These are phyloP conservation scores for Westerdykella aurantiaca DNA, from an alignment of 2,329 filamentous ascomycete genomes.

Conservation along the genomic window DNA sequence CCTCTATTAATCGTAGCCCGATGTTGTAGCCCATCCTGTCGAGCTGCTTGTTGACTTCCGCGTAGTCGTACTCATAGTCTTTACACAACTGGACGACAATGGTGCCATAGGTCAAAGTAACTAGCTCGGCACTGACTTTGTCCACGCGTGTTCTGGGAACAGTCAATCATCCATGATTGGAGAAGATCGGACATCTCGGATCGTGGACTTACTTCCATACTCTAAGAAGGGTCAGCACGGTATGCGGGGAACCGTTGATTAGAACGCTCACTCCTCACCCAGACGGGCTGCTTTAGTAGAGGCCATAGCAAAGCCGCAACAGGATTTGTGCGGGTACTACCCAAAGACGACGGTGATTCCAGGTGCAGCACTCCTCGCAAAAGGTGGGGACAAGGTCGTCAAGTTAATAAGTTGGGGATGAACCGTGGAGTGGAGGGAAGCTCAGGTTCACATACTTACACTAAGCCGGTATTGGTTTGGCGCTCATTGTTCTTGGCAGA, in stretches of 20 bases:
- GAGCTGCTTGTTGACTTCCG: conserved; percentile 93
- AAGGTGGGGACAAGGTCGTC: conserved; percentile 2
- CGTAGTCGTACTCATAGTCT: conserved; percentile 90
- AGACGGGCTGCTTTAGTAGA: conserved; percentile 62
- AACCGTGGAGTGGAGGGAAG: not conserved
- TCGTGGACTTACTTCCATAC: conserved; percentile 77
- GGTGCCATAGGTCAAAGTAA: conserved; percentile 95
- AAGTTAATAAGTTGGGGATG: conserved; percentile 4
- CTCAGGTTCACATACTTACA: too few species aligned
- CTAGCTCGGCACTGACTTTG: conserved; percentile 96
- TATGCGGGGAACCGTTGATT: too few species aligned
- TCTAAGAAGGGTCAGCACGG: conserved; percentile 5
- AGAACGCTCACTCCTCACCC: conserved; percentile 63
- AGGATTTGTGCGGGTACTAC: not conserved
- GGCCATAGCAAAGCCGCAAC: conserved; percentile 35
- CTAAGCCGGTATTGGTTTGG: not conserved
- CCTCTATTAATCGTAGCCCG: conserved; percentile 88
- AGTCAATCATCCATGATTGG: conserved; percentile 17
- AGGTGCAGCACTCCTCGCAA: not conserved
- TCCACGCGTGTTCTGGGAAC: conserved; percentile 75
- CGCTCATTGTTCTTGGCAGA: not conserved
- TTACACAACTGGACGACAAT: conserved; percentile 95
- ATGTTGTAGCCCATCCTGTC: conserved; percentile 99
- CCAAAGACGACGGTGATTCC: too few species aligned
- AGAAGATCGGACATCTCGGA: not conserved